A percentile compares a stretch with the other conserved stretches of the same genome.
phyloP scores from a whole-genome alignment of 2,329 filamentous ascomycete species.

The Aureobasidium sp. region DNA sequence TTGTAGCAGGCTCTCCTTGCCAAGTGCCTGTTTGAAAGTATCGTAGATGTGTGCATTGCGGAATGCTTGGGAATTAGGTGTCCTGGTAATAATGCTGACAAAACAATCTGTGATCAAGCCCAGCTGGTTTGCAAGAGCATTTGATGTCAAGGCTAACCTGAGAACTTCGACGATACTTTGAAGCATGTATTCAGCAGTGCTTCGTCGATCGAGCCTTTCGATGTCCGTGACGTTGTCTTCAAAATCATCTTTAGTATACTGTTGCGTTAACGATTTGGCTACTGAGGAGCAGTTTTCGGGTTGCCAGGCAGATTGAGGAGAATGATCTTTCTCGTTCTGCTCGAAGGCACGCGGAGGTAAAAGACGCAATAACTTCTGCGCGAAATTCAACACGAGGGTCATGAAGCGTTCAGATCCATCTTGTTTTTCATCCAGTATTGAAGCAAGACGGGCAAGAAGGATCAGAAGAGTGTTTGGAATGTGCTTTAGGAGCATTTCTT shows the following conservation, averaged over 20 bases:
- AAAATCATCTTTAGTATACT: slow-evolving; percentile 2
- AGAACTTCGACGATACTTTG: background rate
- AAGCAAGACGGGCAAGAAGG: slow-evolving; percentile 42
- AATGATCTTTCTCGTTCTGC: background rate
- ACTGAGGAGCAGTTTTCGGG: background rate
- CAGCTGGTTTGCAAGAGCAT: background rate
- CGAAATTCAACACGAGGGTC: slow-evolving; percentile 15
- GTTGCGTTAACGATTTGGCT: slow-evolving; percentile 5
- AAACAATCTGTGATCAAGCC: slow-evolving; percentile 6
- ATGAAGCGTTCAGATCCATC: slow-evolving; percentile 19
- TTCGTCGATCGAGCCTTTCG: background rate
- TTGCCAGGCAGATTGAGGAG: background rate
- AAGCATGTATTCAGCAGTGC: background rate
- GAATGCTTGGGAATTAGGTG: background rate
- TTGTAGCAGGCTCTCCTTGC: background rate
- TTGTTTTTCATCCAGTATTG: background rate
- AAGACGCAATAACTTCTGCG: slow-evolving; percentile 13
- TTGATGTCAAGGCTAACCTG: background rate
- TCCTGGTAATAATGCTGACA: background rate
- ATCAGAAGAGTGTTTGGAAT: slow-evolving; percentile 65
- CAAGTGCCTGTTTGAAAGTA: background rate
- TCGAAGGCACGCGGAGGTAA: slow-evolving; percentile 24
- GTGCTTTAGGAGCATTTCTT: slow-evolving; percentile 88
- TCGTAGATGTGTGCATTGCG: background rate
- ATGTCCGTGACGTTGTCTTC: background rate